Percentiles rank a stretch among this genome's conserved stretches.
Conservation (phyloP, 192 early-diverging fungal genomes). For the Lobosporangium transversale region DNA sequence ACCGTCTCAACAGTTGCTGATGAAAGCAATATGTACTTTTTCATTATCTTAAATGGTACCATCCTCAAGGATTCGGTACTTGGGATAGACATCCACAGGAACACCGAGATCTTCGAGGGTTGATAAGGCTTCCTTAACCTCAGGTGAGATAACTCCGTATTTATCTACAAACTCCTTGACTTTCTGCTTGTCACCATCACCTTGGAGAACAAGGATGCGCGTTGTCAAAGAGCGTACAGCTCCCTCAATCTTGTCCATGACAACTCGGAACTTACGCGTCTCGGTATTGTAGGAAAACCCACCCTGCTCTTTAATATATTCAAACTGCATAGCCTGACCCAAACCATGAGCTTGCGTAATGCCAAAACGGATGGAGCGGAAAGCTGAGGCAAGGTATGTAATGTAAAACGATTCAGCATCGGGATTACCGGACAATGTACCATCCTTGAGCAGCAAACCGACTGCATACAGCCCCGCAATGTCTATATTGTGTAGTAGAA, state of each 20-base stretch:
- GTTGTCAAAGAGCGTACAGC: conserved; percentile 69
- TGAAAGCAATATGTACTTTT: too few species aligned
- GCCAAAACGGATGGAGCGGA: conserved; percentile 77
- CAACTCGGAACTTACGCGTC: conserved; percentile 63
- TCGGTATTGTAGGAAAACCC: conserved; percentile 63
- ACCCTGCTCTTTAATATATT: conserved; percentile 72
- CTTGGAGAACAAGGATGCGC: conserved; percentile 76
- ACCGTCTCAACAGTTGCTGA: too few species aligned
- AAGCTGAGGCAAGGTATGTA: conserved; percentile 78
- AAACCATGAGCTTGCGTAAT: conserved; percentile 75
- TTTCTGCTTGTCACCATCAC: conserved; percentile 70
- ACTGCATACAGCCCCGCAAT: conserved; percentile 74
- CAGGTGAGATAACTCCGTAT: conserved; percentile 61
- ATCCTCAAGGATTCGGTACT: conserved; percentile 48
- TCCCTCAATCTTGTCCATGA: conserved; percentile 64
- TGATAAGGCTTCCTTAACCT: conserved; percentile 63
- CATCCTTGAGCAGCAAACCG: conserved; percentile 65
- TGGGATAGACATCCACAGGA: conserved; percentile 51
- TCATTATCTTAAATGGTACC: conserved; percentile 44
- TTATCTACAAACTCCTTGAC: conserved; percentile 66
- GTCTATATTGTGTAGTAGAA: conserved; percentile 55
- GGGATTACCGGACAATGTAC: conserved; percentile 64
- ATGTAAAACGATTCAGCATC: conserved; percentile 71
- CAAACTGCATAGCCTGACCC: conserved; percentile 78
- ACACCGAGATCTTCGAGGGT: conserved; percentile 59